Evolutionary conservation across 1,284 basidiomycete species (phyloP), one percentile per base, ranked within the genome.

Genomic region (Phylloporus sp.): DNA sequence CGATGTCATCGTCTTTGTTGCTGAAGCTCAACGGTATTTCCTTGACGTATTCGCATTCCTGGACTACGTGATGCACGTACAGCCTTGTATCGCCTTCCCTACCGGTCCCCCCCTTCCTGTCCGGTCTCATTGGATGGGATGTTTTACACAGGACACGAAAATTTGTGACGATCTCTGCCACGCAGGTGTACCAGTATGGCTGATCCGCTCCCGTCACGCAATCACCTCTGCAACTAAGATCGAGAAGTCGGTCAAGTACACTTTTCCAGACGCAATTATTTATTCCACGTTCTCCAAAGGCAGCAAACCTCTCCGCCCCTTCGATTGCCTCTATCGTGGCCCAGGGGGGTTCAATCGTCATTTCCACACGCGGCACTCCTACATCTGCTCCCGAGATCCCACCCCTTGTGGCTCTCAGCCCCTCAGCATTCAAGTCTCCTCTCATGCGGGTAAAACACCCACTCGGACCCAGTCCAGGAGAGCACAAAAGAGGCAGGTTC

Each of bases 161-260:
- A 10, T 61, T 1, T 19, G 65, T 20, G 8, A 63, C 5, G 8
- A 66, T 0, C 57, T 68, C 1, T 68, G 56, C 57, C 52, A 55
- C 1, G 43, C 43, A 1, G 65, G 67, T 19, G 58, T 68, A 10
- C 61, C 57, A 11, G 67, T 68, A 3, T 68, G 67, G 65, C 20
- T 68, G 3, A 17, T 56, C 6, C 7, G 52, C 27, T 7, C 0
- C 19, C 4, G 3, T 8, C 5, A 14, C 59, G 61, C 32, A 1
- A 60, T 66, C 15, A 68, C 62, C 0, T 2, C 19, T 5, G 10
- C 4, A 1, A 69, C 62, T 0, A 69, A 5, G 19, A 62, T 68
- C 12, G 27, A 64, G 59, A 61, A 20, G 20, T 5, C 5, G 0
- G 12, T 67, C 45, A 52, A 12, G 19, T 67, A 56, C 6, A 65